These are phyloP conservation scores for Crithidia sp. DNA, from an alignment of 208 protist genomes.

Conservation along the genomic window DNA sequence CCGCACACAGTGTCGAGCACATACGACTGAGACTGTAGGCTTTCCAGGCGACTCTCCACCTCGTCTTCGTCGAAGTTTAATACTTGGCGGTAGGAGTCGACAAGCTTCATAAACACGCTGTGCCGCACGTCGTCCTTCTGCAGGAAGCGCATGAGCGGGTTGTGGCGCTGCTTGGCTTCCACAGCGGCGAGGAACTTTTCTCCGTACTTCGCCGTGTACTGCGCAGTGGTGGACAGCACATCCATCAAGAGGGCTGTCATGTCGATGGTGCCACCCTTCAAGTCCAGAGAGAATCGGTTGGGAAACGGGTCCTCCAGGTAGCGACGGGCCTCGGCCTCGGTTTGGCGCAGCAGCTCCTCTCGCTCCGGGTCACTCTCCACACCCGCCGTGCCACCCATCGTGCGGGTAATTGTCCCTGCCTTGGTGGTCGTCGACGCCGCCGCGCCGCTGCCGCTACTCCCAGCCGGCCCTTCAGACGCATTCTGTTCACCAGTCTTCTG, in stretches of 20 bases:
- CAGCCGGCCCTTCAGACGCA: conserved; percentile 23
- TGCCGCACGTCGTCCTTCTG: conserved; percentile 79
- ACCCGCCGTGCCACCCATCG: conserved; percentile 63
- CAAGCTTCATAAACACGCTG: conserved; percentile 70
- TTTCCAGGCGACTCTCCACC: conserved; percentile 79
- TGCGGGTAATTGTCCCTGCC: conserved; percentile 56
- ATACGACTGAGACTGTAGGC: conserved; percentile 46
- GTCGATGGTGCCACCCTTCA: conserved; percentile 67
- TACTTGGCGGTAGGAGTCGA: conserved; percentile 80
- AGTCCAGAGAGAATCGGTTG: conserved; percentile 68
- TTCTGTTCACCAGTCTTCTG: conserved; percentile 37
- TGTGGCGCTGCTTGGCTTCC: conserved; percentile 60
- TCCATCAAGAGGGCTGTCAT: conserved; percentile 72
- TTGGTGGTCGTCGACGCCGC: conserved; percentile 29
- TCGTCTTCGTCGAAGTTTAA: conserved; percentile 68
- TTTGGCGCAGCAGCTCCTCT: conserved; percentile 71
- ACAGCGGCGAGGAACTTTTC: conserved; percentile 72
- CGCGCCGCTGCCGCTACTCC: conserved; percentile 18
- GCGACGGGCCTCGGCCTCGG: conserved; percentile 71
- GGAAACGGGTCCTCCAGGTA: conserved; percentile 86
- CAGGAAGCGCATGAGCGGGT: conserved; percentile 79
- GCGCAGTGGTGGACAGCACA: conserved; percentile 77
- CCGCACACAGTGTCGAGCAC: conserved; percentile 63
- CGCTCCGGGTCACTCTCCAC: conserved; percentile 56
- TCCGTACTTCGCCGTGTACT: conserved; percentile 91